A percentile compares a stretch with the other conserved stretches of the same genome.
Conservation (phyloP, 2,329 filamentous ascomycete genomes). For the Dactylellina cionopaga region DNA sequence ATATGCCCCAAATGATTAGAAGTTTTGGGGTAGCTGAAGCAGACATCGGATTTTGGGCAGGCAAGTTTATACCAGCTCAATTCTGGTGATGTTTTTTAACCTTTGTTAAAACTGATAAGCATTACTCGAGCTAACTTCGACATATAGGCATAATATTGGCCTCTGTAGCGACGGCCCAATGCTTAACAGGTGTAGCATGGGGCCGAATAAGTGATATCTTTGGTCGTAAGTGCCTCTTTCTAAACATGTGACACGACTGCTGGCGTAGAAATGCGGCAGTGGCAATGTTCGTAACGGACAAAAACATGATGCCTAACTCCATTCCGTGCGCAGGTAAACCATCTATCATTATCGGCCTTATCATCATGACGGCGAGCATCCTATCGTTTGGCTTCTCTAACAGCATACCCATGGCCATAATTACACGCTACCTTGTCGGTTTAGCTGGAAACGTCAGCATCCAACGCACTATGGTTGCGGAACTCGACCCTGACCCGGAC, state of each 20-base stretch:
- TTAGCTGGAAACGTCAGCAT: slow-evolving; percentile 93
- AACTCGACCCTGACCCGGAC: slow-evolving; percentile 82
- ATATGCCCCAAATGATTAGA: slow-evolving; percentile 39
- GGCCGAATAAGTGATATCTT: slow-evolving; percentile 67
- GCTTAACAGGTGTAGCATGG: slow-evolving; percentile 87
- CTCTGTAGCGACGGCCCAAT: slow-evolving; percentile 83
- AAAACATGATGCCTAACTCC: slow-evolving; percentile 59
- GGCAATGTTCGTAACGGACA: not conserved
- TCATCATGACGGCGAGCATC: slow-evolving; percentile 84
- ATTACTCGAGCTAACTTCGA: not conserved
- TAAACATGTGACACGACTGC: not conserved
- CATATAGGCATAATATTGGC: slow-evolving; percentile 16
- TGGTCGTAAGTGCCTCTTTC: slow-evolving; percentile 16
- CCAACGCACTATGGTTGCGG: slow-evolving; percentile 91
- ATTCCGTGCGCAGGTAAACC: slow-evolving; percentile 78
- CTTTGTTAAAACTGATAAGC: not conserved
- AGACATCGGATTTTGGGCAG: slow-evolving; percentile 37
- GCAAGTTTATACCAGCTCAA: not conserved
- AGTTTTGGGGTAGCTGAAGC: slow-evolving; percentile 26
- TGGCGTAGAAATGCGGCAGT: not conserved
- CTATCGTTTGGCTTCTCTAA: slow-evolving; percentile 82
- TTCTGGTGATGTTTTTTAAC: not conserved
- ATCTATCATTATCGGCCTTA: slow-evolving; percentile 80
- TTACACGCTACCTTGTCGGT: slow-evolving; percentile 80
- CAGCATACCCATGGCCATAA: slow-evolving; percentile 84